phyloP scores from a whole-genome alignment of 2,329 filamentous ascomycete genomes.

The Xylaria sp. region DNA sequence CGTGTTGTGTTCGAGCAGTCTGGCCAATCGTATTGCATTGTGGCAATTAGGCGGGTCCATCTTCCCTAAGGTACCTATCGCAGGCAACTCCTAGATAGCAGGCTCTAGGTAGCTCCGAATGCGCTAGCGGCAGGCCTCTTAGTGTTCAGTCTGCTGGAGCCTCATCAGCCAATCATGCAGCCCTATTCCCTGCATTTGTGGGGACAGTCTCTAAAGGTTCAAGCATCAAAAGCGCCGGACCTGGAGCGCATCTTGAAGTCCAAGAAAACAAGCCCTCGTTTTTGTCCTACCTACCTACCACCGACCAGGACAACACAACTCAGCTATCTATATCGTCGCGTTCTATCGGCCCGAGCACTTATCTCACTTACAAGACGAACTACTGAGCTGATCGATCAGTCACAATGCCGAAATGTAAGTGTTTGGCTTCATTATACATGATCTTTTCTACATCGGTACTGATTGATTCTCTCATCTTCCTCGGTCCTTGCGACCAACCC shows the following conservation, averaged over 20 bases:
- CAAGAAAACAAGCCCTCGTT: conserved; percentile 8
- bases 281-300: not conserved
- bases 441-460: conserved; percentile 2
- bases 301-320: not conserved
- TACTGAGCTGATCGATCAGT: conserved; percentile 45
- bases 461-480: conserved; percentile 47
- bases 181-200: not conserved
- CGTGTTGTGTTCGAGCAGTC: conserved; percentile 29
- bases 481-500: not conserved
- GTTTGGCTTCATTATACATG: conserved; percentile 19
- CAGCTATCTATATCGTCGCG: not conserved
- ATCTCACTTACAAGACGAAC: conserved; percentile 1
- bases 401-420: conserved; percentile 80
- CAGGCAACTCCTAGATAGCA: not conserved
- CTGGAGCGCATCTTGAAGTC: conserved; percentile 6
- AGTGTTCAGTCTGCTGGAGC: not conserved
- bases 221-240: not conserved
- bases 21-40: conserved; percentile 10
- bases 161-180: not conserved
- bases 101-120: too few species aligned
- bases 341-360: not conserved
- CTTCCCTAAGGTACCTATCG: not conserved
- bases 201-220: not conserved
- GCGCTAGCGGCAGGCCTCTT: not conserved
- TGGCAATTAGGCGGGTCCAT: not conserved